Conservation (phyloP, 202 grass and related monocot genomes). For the Brachypodium distachyon region DNA sequence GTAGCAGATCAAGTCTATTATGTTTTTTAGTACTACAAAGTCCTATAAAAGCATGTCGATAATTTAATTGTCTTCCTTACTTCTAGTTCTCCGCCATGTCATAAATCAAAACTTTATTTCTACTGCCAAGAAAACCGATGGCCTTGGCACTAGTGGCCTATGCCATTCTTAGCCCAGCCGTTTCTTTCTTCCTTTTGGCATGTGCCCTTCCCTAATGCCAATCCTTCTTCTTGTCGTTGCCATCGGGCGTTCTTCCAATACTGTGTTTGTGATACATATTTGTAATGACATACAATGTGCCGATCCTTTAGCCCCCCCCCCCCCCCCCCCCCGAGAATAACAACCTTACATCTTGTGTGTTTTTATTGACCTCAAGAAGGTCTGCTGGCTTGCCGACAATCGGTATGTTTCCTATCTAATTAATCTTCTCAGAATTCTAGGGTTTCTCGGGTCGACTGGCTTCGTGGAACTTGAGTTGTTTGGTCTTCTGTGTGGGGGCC, state of each 20-base stretch:
- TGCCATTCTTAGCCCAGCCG: not conserved
- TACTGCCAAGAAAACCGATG: not conserved
- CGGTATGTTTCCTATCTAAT: too few relatives aligned
- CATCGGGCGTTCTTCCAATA: not conserved
- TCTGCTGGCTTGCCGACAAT: too few relatives aligned
- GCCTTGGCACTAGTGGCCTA: not conserved
- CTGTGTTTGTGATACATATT: not conserved
- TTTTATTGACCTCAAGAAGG: too few relatives aligned
- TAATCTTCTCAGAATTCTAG: too few relatives aligned
- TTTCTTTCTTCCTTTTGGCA: not conserved
- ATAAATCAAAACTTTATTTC: not conserved
- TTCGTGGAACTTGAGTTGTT: too few relatives aligned
- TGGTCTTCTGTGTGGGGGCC: too few relatives aligned
- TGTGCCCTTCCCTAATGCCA: not conserved
- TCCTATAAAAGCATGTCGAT: not conserved
- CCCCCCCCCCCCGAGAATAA: too few relatives aligned
- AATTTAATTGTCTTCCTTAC: not conserved
- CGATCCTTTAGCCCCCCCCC: too few relatives aligned
- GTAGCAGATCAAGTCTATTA: not conserved
- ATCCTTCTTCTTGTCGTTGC: not conserved
- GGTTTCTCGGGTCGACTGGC: too few relatives aligned
- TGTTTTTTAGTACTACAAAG: not conserved
- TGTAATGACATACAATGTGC: not conserved
- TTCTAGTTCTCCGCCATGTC: not conserved
- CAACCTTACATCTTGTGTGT: too few relatives aligned